phyloP scores from a whole-genome alignment of 2,329 filamentous ascomycete genomes.

The Xylaria sp. region DNA sequence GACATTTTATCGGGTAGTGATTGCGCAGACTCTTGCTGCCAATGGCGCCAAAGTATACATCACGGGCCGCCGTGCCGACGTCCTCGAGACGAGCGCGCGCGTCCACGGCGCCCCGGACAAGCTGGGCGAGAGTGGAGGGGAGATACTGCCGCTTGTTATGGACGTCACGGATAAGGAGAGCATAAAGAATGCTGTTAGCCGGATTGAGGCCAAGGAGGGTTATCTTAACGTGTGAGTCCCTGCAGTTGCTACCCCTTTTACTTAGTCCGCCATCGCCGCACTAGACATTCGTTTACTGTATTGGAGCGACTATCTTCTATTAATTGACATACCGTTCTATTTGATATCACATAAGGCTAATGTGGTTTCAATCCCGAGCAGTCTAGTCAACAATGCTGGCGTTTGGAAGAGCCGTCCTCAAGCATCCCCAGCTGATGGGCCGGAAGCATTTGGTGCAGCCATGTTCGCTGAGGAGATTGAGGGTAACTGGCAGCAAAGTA shows the following conservation, averaged over 20 bases:
- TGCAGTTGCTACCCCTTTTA: background rate
- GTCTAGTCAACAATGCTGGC: conserved; percentile 64
- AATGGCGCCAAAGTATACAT: conserved; percentile 55
- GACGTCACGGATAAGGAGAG: conserved; percentile 64
- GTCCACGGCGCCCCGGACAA: conserved; percentile 57
- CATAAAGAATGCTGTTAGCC: conserved; percentile 58
- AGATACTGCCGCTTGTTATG: conserved; percentile 56
- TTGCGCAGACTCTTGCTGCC: conserved; percentile 57
- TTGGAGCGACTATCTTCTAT: background rate
- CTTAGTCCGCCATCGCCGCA: background rate
- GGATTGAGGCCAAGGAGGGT: conserved; percentile 63
- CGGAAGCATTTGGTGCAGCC: conserved; percentile 43
- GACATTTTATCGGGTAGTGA: conserved; percentile 48
- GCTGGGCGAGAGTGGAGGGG: conserved; percentile 55
- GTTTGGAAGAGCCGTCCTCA: conserved; percentile 49
- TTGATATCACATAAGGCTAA: conserved; percentile 6
- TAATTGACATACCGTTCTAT: background rate
- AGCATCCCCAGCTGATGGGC: conserved; percentile 40
- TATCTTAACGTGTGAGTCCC: conserved; percentile 58
- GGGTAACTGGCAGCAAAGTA: conserved; percentile 44
- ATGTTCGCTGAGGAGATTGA: conserved; percentile 44
- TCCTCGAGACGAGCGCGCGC: conserved; percentile 55
- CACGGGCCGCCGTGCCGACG: conserved; percentile 57
- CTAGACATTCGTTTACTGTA: background rate
- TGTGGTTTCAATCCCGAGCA: conserved; percentile 10